These are phyloP conservation scores for Sporopachydermia cereana DNA, from an alignment of 1,139 yeast species.

Conservation along the genomic window DNA sequence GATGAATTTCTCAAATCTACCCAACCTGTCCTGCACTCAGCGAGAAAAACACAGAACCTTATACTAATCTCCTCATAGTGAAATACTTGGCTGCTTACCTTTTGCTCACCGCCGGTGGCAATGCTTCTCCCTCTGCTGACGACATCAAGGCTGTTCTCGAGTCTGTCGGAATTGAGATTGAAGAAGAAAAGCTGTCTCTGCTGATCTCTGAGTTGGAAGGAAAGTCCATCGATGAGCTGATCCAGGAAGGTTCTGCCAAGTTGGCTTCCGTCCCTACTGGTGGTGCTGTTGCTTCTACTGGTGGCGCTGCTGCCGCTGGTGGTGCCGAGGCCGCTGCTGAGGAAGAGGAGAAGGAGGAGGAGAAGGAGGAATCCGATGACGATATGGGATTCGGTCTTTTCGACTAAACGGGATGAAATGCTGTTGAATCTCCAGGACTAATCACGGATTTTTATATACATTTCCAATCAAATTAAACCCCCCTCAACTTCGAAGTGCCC, in stretches of 20 bases:
- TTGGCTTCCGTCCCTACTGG: constrained; percentile 97
- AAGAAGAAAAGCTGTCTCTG: constrained; percentile 74
- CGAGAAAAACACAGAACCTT: constrained; percentile 9
- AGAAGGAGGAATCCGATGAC: constrained; percentile 45
- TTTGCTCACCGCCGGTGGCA: constrained; percentile 35
- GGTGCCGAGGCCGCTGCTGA: constrained; percentile 60
- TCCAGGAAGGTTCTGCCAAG: constrained; percentile 92
- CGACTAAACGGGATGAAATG: constrained; percentile 29
- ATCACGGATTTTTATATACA: too few species aligned
- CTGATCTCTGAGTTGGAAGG: constrained; percentile 90
- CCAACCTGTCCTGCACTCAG: constrained; percentile 11
- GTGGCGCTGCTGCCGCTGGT: constrained; percentile 58
- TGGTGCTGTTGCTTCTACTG: constrained; percentile 80
- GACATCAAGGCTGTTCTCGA: constrained; percentile 83
- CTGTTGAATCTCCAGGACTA: neutral
- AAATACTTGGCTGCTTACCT: constrained; percentile 39
- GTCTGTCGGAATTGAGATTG: constrained; percentile 93
- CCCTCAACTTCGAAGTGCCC: too few species aligned
- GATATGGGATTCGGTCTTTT: constrained; percentile 62
- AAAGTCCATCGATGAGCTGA: constrained; percentile 82
- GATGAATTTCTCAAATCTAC: constrained; percentile 16
- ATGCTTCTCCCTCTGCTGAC: constrained; percentile 74
- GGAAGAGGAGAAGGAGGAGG: constrained; percentile 54
- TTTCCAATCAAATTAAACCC: too few species aligned
- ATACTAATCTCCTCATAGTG: constrained; percentile 19